Evolutionary conservation across 2,329 filamentous ascomycete species (phyloP), one percentile per base, ranked within the genome.

Genomic region (Periconia sp.): DNA sequence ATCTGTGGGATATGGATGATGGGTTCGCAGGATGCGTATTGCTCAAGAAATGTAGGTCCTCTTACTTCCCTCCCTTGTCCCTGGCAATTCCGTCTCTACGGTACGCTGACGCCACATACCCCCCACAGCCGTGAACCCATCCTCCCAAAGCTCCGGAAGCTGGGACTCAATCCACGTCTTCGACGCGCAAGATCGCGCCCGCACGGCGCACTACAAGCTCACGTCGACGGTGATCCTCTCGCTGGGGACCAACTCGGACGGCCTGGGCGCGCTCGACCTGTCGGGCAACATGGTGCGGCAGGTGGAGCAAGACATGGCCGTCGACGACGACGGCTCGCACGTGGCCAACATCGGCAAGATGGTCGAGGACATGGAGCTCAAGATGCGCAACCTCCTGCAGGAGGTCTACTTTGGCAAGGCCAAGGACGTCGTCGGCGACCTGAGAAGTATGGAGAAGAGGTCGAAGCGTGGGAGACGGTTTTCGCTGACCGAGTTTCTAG

Each of bases 141-240:
- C 82, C 63, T 83, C 79, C 71, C 84, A 82, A 63, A 87, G 84
- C 68, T 84, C 89, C 52, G 92, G 92, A 54, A 88, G 91, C 51
- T 99, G 94, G 94, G 94, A 99, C 78, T 96, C 91, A 61, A 97
- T 99, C 72, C 94, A 99, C 79, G 94, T 99, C 62, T 96, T 99
- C 74, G 94, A 99, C 75, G 92, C 93, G 55, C 91, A 91, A 67
- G 94, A 99, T 74, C 89, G 92, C 61, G 92, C 91, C 61, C 88
- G 94, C 60, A 90, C 86, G 62, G 92, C 92, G 55, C 93, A 97
- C 78, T 99, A 99, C 83, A 96, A 97, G 77, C 87, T 99, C 61
- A 99, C 94, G 0, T 95, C 90, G 61, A 99, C 94, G 6, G 93
- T 99, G 46, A 97, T 99, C 63, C 82, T 99, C 53, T 91, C 91